A percentile compares a stretch with the other conserved stretches of the same genome.
Conservation (phyloP, 768 basidiomycete genomes). For the Boletus patriciae region DNA sequence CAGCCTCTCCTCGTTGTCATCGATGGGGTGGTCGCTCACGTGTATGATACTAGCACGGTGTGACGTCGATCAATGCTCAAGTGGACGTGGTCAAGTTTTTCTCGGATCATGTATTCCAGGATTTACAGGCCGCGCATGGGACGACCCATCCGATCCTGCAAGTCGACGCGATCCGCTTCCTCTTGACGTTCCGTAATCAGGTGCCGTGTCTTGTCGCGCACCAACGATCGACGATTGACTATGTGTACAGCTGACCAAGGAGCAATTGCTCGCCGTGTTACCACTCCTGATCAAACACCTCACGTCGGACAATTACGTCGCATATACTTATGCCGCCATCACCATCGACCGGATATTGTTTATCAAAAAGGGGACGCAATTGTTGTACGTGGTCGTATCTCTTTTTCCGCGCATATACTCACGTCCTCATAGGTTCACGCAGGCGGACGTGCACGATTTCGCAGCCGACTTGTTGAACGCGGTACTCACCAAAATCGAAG, state of each 20-base stretch:
- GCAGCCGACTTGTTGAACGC: constrained; percentile 72
- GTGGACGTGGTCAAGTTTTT: constrained; percentile 97
- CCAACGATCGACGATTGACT: neutral
- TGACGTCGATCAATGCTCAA: constrained; percentile 88
- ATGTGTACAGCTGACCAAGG: constrained; percentile 74
- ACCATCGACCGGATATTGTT: constrained; percentile 95
- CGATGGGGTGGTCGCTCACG: neutral
- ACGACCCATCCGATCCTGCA: constrained; percentile 86
- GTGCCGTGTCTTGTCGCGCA: constrained; percentile 35
- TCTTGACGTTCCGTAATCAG: constrained; percentile 95
- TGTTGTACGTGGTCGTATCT: constrained; percentile 55
- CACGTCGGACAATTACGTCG: constrained; percentile 81
- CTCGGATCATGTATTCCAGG: constrained; percentile 84
- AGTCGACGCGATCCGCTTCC: constrained; percentile 93
- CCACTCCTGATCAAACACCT: constrained; percentile 86
- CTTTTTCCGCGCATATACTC: neutral
- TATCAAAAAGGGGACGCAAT: constrained; percentile 75
- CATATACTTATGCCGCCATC: constrained; percentile 95
- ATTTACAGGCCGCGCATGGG: constrained; percentile 69
- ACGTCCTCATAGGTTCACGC: constrained; percentile 63
- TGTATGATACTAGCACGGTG: constrained; percentile 69
- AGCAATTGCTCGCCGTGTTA: constrained; percentile 87
- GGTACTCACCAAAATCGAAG: constrained; percentile 77
- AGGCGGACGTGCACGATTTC: constrained; percentile 82
- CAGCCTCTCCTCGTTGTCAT: constrained; percentile 15